phyloP scores from a whole-genome alignment of 192 early-diverging fungal genomes.

The Coemansia sp. region DNA sequence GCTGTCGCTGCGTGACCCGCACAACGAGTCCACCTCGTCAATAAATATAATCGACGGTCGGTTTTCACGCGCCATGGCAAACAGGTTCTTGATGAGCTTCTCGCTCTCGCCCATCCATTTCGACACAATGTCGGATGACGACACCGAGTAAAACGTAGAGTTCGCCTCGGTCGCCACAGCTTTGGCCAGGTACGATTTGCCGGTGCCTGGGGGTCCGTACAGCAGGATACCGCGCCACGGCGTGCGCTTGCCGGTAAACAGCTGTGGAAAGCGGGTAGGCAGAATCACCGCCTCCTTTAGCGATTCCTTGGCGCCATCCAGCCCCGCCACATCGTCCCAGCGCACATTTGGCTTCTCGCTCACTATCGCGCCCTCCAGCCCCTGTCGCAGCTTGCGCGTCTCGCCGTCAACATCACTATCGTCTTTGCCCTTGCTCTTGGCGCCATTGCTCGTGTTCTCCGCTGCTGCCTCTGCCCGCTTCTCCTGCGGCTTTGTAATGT shows the following conservation, averaged over 20 bases:
- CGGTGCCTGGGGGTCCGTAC: slow-evolving; percentile 97
- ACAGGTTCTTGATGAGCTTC: slow-evolving; percentile 90
- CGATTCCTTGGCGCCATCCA: slow-evolving; percentile 94
- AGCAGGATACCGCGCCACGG: slow-evolving; percentile 97
- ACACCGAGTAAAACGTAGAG: slow-evolving; percentile 95
- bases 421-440: slow-evolving; percentile 24
- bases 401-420: slow-evolving; percentile 74
- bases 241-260: slow-evolving; percentile 92
- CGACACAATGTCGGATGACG: slow-evolving; percentile 96
- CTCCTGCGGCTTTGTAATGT: slow-evolving; percentile 70
- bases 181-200: slow-evolving; percentile 95
- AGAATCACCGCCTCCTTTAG: slow-evolving; percentile 98
- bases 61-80: slow-evolving; percentile 88
- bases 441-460: slow-evolving; percentile 55
- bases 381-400: slow-evolving; percentile 72
- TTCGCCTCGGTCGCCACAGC: slow-evolving; percentile 97
- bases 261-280: slow-evolving; percentile 95
- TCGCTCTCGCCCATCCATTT: slow-evolving; percentile 99
- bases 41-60: slow-evolving; percentile 98
- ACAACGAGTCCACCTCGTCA: slow-evolving; percentile 97
- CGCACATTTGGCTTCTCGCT: slow-evolving; percentile 95
- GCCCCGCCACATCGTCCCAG: slow-evolving; percentile 96
- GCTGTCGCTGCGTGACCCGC: slow-evolving; percentile 94
- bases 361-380: slow-evolving; percentile 78
- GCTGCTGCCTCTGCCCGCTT: slow-evolving; percentile 64